Percentiles rank a stretch among this genome's conserved stretches.
phyloP scores from a whole-genome alignment of 805 yeast genomes.

The Candida chilensis region DNA sequence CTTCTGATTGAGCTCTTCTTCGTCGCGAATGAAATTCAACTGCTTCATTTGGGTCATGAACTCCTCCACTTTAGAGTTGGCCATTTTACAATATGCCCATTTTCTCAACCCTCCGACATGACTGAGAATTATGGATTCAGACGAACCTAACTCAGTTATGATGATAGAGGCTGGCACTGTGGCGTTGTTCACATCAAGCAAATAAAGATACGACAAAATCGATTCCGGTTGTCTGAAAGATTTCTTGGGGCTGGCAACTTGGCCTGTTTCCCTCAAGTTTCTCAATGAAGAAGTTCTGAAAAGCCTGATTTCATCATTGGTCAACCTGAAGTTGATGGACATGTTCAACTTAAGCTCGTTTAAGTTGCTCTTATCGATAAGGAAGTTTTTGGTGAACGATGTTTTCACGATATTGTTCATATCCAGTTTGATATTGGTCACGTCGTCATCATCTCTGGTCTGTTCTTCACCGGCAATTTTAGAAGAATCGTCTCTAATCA shows the following conservation, averaged over 20 bases:
- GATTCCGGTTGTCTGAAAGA: too few relatives aligned
- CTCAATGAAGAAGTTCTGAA: neutral
- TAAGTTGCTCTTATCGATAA: neutral
- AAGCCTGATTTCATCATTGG: neutral
- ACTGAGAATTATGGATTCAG: conserved; percentile 20
- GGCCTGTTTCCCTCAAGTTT: neutral
- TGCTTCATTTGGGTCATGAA: conserved; percentile 13
- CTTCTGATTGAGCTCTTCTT: conserved; percentile 2
- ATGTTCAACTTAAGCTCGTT: neutral
- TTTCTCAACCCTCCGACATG: conserved; percentile 31
- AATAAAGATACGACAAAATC: too few relatives aligned
- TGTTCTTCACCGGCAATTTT: neutral
- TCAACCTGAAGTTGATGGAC: neutral
- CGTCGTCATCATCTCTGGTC: neutral
- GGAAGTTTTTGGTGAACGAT: neutral
- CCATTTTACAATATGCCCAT: conserved; percentile 24
- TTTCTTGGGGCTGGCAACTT: too few relatives aligned
- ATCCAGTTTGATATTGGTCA: neutral
- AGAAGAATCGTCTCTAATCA: neutral
- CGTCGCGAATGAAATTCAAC: conserved; percentile 2
- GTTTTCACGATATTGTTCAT: neutral
- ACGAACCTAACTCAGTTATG: conserved; percentile 14
- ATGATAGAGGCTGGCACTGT: conserved; percentile 18
- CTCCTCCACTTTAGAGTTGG: conserved; percentile 15
- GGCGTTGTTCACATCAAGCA: too few relatives aligned